Evolutionary conservation across 352 stramenopile genomes (phyloP).

Genomic region (Bremia lactucae): DNA sequence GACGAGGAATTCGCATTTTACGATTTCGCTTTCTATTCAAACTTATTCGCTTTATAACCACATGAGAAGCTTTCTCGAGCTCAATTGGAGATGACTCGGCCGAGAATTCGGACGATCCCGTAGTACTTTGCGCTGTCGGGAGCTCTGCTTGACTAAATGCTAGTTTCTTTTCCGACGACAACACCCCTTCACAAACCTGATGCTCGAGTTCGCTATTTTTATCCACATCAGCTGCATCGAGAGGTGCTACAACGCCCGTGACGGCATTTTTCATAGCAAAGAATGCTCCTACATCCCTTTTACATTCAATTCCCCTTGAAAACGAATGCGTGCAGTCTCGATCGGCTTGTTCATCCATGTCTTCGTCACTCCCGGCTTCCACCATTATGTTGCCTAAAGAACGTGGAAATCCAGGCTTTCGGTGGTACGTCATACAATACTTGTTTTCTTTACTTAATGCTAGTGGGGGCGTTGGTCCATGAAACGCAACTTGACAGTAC

Average conservation of each 20-base stretch:
- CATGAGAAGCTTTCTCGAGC: not conserved
- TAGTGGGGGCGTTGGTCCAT: slow-evolving; percentile 8
- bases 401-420: slow-evolving; percentile 1
- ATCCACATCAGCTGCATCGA: too few relatives aligned
- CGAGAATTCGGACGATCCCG: too few relatives aligned
- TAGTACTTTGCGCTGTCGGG: too few relatives aligned
- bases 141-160: not conserved
- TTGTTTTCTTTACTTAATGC: slow-evolving; percentile 17
- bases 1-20: slow-evolving; percentile 36
- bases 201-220: too few relatives aligned
- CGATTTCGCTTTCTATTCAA: slow-evolving; percentile 43
- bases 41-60: not conserved
- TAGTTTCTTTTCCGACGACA: not conserved
- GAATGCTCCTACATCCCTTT: too few relatives aligned
- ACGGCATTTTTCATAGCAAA: too few relatives aligned
- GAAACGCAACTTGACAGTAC: slow-evolving; percentile 23
- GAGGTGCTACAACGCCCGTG: too few relatives aligned
- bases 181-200: too few relatives aligned
- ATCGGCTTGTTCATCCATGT: slow-evolving; percentile 7
- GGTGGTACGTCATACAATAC: slow-evolving; percentile 9
- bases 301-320: slow-evolving; percentile 9
- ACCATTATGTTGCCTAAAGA: slow-evolving; percentile 8
- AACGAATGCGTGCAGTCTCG: too few relatives aligned
- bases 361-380: slow-evolving; percentile 9
- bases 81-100: not conserved